Conservation (phyloP, 805 yeast genomes). For the Cyberlindnera saturnus region DNA sequence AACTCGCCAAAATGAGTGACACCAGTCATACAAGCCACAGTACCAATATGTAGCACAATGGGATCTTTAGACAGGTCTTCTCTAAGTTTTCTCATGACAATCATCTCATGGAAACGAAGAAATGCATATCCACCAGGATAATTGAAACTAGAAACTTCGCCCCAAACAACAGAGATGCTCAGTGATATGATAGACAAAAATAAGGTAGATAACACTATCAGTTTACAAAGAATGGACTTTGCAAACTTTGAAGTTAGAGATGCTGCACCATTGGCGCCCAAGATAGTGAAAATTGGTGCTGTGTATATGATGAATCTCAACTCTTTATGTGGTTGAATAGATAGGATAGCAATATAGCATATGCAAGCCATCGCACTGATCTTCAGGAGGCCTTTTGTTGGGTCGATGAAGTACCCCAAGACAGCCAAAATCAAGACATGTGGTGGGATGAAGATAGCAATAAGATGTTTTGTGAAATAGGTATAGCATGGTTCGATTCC, state of each 20-base stretch:
- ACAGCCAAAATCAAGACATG: slow-evolving; percentile 34
- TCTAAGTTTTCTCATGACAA: slow-evolving; percentile 17
- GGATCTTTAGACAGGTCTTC: slow-evolving; percentile 10
- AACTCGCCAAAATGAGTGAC: slow-evolving; percentile 69
- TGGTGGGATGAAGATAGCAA: slow-evolving; percentile 40
- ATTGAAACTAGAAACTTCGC: slow-evolving; percentile 61
- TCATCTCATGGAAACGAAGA: slow-evolving; percentile 39
- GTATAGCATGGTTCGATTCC: slow-evolving; percentile 72
- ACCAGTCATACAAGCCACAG: slow-evolving; percentile 84
- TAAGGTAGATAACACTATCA: slow-evolving; percentile 11
- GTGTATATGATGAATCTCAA: slow-evolving; percentile 84
- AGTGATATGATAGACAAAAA: slow-evolving; percentile 30
- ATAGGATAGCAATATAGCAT: slow-evolving; percentile 54
- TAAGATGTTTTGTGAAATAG: slow-evolving; percentile 47
- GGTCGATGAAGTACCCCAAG: slow-evolving; percentile 33
- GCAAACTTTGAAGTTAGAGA: slow-evolving; percentile 20
- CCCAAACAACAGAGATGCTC: slow-evolving; percentile 42
- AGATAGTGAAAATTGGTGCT: slow-evolving; percentile 59
- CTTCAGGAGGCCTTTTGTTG: slow-evolving; percentile 30
- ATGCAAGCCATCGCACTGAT: slow-evolving; percentile 46
- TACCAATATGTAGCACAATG: slow-evolving; percentile 63
- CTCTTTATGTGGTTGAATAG: slow-evolving; percentile 87
- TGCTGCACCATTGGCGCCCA: slow-evolving; percentile 59
- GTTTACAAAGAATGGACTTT: slow-evolving; percentile 12
- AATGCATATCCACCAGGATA: slow-evolving; percentile 90